A percentile compares a stretch with the other conserved stretches of the same genome.
Conservation (phyloP, 495 filamentous ascomycete species). For the Daldinia loculata region DNA sequence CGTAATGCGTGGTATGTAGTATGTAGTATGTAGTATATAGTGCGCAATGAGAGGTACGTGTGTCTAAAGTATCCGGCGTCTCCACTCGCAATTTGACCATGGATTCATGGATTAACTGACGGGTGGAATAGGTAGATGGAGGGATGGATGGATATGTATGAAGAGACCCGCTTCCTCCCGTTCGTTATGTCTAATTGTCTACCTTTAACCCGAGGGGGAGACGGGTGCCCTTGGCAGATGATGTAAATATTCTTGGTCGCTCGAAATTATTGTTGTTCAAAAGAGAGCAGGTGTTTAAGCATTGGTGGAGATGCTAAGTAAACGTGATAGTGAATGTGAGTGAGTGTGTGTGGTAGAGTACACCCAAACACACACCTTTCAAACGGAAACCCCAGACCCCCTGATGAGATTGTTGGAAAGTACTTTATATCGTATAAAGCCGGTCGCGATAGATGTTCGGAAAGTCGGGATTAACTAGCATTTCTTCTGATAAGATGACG, state of each 20-base stretch:
- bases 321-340: slow-evolving; percentile 22
- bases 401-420: not conserved
- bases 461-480: not conserved
- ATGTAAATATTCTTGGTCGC: slow-evolving; percentile 4
- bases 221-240: slow-evolving; percentile 18
- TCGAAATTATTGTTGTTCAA: slow-evolving; percentile 2
- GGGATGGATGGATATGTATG: slow-evolving; percentile 14
- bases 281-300: slow-evolving; percentile 7
- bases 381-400: not conserved
- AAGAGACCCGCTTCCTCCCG: slow-evolving; percentile 21
- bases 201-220: slow-evolving; percentile 15
- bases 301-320: slow-evolving; percentile 12
- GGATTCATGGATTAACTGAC: slow-evolving; percentile 16
- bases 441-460: not conserved
- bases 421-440: not conserved
- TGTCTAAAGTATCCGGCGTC: slow-evolving; percentile 14
- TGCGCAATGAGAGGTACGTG: not conserved
- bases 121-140: not conserved
- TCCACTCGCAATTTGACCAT: slow-evolving; percentile 32
- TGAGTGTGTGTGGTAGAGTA: slow-evolving; percentile 9
- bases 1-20: not conserved
- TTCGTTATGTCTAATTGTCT: slow-evolving; percentile 15
- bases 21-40: not conserved
- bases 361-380: slow-evolving; percentile 3
- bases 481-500: not conserved